Evolutionary conservation across 192 early-diverging fungal genomes (phyloP).

Genomic region (Rhizoclosmatium sp.): DNA sequence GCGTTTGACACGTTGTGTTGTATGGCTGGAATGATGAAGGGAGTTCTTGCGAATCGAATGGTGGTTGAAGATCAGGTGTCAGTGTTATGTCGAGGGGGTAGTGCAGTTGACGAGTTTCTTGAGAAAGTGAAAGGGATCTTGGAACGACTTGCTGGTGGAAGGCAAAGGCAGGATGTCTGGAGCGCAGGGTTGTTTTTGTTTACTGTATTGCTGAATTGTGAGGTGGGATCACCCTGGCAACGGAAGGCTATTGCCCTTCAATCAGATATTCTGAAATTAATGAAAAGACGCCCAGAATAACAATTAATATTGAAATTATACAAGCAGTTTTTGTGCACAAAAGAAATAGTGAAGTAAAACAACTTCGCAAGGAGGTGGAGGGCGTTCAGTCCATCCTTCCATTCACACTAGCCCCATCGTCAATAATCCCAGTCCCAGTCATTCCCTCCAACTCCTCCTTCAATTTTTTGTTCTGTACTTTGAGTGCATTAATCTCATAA

Average conservation of each 20-base stretch:
- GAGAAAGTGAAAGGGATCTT: background rate
- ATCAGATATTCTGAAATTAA: no score
- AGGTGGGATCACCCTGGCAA: no score
- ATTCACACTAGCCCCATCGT: background rate
- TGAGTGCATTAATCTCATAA: conserved; percentile 71
- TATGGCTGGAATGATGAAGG: background rate
- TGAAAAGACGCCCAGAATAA: no score
- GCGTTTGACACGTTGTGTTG: conserved; percentile 16
- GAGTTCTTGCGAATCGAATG: background rate
- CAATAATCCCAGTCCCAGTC: background rate
- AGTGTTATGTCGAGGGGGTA: background rate
- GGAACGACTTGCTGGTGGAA: background rate
- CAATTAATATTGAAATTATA: no score
- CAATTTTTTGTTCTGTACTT: conserved; percentile 63
- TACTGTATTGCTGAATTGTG: background rate
- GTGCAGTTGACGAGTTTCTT: background rate
- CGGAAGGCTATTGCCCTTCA: no score
- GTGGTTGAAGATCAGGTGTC: conserved; percentile 7
- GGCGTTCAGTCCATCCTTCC: background rate
- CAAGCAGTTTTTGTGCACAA: no score
- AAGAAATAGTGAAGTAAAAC: no score
- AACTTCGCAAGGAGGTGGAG: no score
- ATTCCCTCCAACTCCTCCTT: conserved; percentile 45
- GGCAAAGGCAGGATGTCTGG: background rate
- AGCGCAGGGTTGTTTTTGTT: background rate